A percentile compares a stretch with the other conserved stretches of the same genome.
phyloP scores from a whole-genome alignment of 2,329 filamentous ascomycete genomes.

The Stylonectria norvegica region DNA sequence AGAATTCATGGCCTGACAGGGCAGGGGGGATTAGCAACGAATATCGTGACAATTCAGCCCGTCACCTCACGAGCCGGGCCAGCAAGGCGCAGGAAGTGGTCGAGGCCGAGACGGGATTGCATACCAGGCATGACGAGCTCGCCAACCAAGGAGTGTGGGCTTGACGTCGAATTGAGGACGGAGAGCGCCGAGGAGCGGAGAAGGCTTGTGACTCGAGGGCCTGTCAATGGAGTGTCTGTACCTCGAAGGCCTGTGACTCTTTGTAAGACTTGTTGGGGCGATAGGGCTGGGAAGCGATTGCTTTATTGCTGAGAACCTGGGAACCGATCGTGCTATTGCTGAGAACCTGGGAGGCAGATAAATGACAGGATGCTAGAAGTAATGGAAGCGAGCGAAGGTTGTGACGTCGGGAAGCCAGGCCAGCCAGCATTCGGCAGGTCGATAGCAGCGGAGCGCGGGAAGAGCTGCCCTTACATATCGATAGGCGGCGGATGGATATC shows the following conservation, averaged over 20 bases:
- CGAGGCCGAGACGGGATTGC: not conserved
- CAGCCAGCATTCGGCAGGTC: too few species aligned
- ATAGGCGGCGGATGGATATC: too few species aligned
- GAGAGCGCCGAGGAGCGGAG: too few species aligned
- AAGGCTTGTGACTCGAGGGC: too few species aligned
- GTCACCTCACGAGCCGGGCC: not conserved
- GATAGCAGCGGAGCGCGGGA: not conserved
- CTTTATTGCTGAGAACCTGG: too few species aligned
- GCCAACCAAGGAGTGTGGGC: not conserved
- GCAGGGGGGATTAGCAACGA: constrained; percentile 4
- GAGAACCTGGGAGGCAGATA: too few species aligned
- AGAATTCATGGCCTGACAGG: constrained; percentile 6
- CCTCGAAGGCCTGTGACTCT: too few species aligned
- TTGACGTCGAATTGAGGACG: not conserved
- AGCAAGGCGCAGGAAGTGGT: not conserved
- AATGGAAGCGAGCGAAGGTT: not conserved
- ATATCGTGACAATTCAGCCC: not conserved
- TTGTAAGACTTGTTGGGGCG: too few species aligned
- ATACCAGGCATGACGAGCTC: not conserved
- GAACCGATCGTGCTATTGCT: too few species aligned
- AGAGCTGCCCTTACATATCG: not conserved
- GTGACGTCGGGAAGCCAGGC: not conserved
- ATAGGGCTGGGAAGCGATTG: too few species aligned
- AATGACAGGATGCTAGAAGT: too few species aligned
- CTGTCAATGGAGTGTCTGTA: too few species aligned